Percentiles rank a stretch among this genome's conserved stretches.
Conservation (phyloP, 208 protist genomes). For the Balamuthia mandrillaris region DNA sequence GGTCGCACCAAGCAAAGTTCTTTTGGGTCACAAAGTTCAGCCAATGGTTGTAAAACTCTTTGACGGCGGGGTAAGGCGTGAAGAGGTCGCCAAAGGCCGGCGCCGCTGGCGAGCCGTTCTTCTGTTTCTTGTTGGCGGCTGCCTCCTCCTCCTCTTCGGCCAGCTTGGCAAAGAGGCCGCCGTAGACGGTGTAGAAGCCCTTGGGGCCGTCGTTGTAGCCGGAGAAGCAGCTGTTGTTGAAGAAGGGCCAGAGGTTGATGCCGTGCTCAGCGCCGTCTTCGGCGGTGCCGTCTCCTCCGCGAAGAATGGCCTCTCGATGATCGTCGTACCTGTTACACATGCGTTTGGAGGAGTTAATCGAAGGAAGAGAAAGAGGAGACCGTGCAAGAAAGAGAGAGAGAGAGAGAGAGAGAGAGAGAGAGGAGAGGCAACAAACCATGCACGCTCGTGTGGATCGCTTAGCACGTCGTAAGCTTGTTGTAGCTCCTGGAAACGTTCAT, state of each 20-base stretch:
- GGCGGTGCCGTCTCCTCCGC: slow-evolving; percentile 40
- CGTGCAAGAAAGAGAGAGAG: not conserved
- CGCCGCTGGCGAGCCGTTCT: not conserved
- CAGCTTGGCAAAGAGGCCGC: slow-evolving; percentile 47
- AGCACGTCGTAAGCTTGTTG: slow-evolving; percentile 64
- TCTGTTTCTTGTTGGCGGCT: not conserved
- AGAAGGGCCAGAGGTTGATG: slow-evolving; percentile 64
- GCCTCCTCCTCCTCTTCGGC: slow-evolving; percentile 49
- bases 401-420: too few relatives aligned
- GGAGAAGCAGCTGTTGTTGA: slow-evolving; percentile 42
- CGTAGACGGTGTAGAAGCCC: slow-evolving; percentile 66
- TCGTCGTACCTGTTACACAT: slow-evolving; percentile 47
- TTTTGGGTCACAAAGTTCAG: slow-evolving; percentile 52
- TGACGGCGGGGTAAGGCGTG: not conserved
- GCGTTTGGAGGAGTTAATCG: not conserved
- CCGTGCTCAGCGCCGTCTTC: slow-evolving; percentile 20
- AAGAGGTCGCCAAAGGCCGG: slow-evolving; percentile 46
- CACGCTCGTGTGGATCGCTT: slow-evolving; percentile 59
- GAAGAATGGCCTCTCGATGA: slow-evolving; percentile 65
- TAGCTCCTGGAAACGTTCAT: slow-evolving; percentile 60
- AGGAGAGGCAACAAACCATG: slow-evolving; percentile 29
- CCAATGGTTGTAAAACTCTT: slow-evolving; percentile 59
- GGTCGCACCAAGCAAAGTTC: slow-evolving; percentile 45
- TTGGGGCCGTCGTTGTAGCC: slow-evolving; percentile 39
- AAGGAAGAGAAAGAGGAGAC: not conserved